phyloP scores from a whole-genome alignment of 805 yeast species.

The Suhomyces kilbournensis region DNA sequence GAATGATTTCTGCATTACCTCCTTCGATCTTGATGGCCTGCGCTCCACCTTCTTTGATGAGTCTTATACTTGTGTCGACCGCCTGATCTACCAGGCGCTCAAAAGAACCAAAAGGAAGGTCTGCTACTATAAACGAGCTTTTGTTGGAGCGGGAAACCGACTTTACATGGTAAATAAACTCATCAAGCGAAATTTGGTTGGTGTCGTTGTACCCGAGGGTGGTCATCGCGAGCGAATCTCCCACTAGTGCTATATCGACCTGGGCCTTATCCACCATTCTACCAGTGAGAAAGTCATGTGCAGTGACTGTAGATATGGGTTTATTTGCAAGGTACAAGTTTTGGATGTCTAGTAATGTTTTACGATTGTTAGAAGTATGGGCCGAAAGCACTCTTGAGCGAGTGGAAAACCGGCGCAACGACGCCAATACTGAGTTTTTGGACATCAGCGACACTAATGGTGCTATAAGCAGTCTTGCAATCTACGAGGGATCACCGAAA shows the following conservation, averaged over 20 bases:
- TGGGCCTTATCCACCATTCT: constrained; percentile 62
- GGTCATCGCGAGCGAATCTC: constrained; percentile 93
- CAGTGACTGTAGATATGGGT: constrained; percentile 59
- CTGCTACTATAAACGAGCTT: constrained; percentile 70
- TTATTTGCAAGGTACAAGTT: constrained; percentile 10
- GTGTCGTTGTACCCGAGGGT: constrained; percentile 79
- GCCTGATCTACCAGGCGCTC: constrained; percentile 68
- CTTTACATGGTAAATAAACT: constrained; percentile 70
- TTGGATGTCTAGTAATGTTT: constrained; percentile 11
- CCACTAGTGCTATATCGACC: constrained; percentile 72
- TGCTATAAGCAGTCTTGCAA: too few species aligned
- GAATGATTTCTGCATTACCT: constrained; percentile 51
- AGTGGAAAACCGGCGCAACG: constrained; percentile 5
- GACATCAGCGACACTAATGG: too few species aligned
- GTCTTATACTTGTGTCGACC: constrained; percentile 48
- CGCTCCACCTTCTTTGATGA: constrained; percentile 55
- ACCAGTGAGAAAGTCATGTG: constrained; percentile 82
- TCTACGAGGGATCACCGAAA: too few species aligned
- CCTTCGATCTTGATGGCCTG: constrained; percentile 88
- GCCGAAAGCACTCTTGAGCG: constrained; percentile 7
- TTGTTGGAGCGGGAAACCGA: constrained; percentile 74
- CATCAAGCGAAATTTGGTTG: constrained; percentile 71
- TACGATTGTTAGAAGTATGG: constrained; percentile 5
- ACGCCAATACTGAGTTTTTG: background rate
- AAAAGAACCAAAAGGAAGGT: constrained; percentile 85